Evolutionary conservation across 495 filamentous ascomycete genomes (phyloP).

Genomic region (Xylaria sp.): DNA sequence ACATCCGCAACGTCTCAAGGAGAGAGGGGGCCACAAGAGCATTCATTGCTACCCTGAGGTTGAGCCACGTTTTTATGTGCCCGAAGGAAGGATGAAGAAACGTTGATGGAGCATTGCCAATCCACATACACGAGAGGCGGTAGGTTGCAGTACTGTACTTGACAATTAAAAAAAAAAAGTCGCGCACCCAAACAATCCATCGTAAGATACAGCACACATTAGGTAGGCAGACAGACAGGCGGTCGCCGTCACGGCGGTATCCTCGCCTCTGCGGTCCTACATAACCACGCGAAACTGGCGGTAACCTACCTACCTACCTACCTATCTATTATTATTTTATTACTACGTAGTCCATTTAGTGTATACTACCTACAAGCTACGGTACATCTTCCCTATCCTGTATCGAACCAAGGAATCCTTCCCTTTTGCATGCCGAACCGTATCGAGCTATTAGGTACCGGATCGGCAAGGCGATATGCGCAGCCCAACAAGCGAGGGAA

Average conservation of each 20-base stretch:
- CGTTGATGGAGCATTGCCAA: not conserved
- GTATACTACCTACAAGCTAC: no score
- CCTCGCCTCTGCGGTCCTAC: constrained; percentile 22
- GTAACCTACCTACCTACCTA: constrained; percentile 9
- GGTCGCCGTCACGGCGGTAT: constrained; percentile 6
- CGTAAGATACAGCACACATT: not conserved
- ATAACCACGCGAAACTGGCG: constrained; percentile 26
- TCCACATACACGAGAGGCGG: not conserved
- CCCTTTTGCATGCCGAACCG: constrained; percentile 13
- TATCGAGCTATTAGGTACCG: constrained; percentile 12
- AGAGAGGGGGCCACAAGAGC: not conserved
- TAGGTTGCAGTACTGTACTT: not conserved
- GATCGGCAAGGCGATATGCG: constrained; percentile 7
- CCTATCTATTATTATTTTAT: not conserved
- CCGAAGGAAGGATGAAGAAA: constrained; percentile 8
- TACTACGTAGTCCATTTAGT: not conserved
- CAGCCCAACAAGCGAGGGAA: not conserved
- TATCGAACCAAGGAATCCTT: constrained; percentile 9
- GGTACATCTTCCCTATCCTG: not conserved
- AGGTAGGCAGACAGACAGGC: not conserved
- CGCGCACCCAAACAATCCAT: not conserved
- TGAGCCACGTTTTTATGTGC: constrained; percentile 17
- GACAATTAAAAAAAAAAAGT: not conserved
- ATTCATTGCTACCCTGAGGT: not conserved
- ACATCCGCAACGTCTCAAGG: not conserved